Evolutionary conservation across 371 early-diverging fungal species (phyloP).

Genomic region (Syncephalis plumigaleata): DNA sequence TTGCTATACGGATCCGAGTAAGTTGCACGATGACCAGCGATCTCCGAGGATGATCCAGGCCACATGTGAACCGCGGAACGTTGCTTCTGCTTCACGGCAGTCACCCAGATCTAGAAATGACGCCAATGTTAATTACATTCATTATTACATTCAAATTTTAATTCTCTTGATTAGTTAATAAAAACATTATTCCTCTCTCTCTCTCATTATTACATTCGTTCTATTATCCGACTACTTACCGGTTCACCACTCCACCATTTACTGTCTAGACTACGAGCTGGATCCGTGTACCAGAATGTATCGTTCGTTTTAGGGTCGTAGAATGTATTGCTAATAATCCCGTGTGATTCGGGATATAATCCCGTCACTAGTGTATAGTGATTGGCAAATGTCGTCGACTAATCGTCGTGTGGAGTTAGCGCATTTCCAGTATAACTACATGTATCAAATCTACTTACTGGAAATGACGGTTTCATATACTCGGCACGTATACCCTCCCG

Average conservation of each 20-base stretch:
- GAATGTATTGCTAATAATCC: slow-evolving; percentile 83
- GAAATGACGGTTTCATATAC: slow-evolving; percentile 58
- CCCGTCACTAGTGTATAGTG: slow-evolving; percentile 89
- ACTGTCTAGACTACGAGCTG: slow-evolving; percentile 24
- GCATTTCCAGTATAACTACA: neutral
- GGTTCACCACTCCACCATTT: slow-evolving; percentile 89
- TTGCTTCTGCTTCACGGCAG: slow-evolving; percentile 46
- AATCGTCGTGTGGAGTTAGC: neutral
- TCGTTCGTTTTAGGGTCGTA: slow-evolving; percentile 55
- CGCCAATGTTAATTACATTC: neutral
- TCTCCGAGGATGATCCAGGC: slow-evolving; percentile 64
- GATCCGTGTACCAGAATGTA: slow-evolving; percentile 57
- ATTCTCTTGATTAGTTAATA: too few species aligned
- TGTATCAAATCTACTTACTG: slow-evolving; percentile 16
- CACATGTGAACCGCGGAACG: slow-evolving; percentile 65
- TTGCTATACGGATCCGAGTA: slow-evolving; percentile 36
- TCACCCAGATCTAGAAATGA: slow-evolving; percentile 63
- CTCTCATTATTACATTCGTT: too few species aligned
- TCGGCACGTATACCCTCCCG: slow-evolving; percentile 29
- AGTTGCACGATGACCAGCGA: slow-evolving; percentile 34
- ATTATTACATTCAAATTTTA: too few species aligned
- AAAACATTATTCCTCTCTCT: too few species aligned
- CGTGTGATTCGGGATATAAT: slow-evolving; percentile 78
- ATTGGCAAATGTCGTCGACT: slow-evolving; percentile 81
- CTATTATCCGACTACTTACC: slow-evolving; percentile 20